Percentiles rank a stretch among this genome's conserved stretches.
Evolutionary conservation across 176 grass and related monocot species (phyloP).

Genomic region (Triticum urartu): DNA sequence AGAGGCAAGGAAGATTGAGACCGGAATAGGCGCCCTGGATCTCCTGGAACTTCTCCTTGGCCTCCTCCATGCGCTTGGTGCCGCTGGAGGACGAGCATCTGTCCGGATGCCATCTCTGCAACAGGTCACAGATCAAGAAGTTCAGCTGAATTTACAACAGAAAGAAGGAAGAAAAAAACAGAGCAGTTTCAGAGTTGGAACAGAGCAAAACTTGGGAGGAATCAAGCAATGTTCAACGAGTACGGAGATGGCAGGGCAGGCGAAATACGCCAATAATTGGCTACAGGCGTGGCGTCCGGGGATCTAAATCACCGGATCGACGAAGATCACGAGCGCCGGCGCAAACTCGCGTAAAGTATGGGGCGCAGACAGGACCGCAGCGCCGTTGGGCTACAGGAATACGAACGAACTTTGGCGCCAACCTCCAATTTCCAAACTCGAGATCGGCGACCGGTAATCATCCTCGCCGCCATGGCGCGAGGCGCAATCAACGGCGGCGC

Average conservation of each 20-base stretch:
- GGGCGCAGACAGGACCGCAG: neutral
- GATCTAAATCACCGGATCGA: slow-evolving; percentile 3
- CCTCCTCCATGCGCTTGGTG: slow-evolving; percentile 58
- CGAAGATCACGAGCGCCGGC: neutral
- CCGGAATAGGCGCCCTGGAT: slow-evolving; percentile 90
- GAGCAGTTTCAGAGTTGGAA: neutral
- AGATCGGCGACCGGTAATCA: neutral
- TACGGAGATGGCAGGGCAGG: neutral
- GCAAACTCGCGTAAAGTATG: neutral
- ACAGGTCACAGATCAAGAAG: neutral
- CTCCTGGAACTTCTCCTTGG: slow-evolving; percentile 97
- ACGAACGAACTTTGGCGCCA: slow-evolving; percentile 33
- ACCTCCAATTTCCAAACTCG: neutral
- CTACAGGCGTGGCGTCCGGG: neutral
- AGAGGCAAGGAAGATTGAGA: slow-evolving; percentile 33
- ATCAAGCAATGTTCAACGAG: neutral
- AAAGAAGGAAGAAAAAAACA: neutral
- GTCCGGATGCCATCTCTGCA: slow-evolving; percentile 95
- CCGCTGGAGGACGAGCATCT: slow-evolving; percentile 71
- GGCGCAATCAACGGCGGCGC: neutral
- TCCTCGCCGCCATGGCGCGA: neutral
- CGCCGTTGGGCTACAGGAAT: neutral
- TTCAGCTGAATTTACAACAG: neutral
- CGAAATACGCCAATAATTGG: neutral
- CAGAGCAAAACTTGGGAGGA: neutral